These are phyloP conservation scores for Hypomontagnella monticulosa DNA, from an alignment of 495 filamentous ascomycete genomes.

Conservation along the genomic window DNA sequence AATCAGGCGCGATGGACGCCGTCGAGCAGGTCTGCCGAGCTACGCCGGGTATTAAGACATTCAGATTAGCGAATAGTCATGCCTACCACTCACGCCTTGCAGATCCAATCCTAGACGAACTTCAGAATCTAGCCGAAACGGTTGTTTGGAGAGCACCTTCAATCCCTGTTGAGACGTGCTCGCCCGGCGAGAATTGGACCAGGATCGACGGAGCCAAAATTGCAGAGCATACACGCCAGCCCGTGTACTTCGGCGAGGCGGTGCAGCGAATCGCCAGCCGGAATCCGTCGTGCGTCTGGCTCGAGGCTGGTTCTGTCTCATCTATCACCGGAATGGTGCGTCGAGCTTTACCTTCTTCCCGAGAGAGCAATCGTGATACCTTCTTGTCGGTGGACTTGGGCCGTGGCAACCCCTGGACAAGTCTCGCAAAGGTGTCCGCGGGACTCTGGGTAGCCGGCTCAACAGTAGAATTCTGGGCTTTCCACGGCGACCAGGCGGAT, in stretches of 20 bases:
- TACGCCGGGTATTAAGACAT: slow-evolving; percentile 9
- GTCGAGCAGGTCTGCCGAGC: slow-evolving; percentile 23
- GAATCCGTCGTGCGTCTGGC: slow-evolving; percentile 45
- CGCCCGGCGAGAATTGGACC: slow-evolving; percentile 13
- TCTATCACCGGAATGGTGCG: slow-evolving; percentile 47
- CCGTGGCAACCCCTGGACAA: slow-evolving; percentile 13
- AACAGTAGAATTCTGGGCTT: slow-evolving; percentile 29
- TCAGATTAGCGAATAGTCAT: slow-evolving; percentile 52
- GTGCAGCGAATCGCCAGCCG: slow-evolving; percentile 42
- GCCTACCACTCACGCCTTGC: slow-evolving; percentile 57
- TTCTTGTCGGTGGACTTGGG: slow-evolving; percentile 17
- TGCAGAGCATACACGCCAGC: slow-evolving; percentile 44
- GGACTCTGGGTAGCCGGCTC: slow-evolving; percentile 44
- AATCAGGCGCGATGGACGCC: slow-evolving; percentile 32
- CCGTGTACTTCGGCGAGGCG: slow-evolving; percentile 49
- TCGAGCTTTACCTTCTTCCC: slow-evolving; percentile 17
- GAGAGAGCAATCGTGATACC: neutral
- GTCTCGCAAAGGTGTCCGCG: slow-evolving; percentile 35
- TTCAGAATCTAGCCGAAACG: slow-evolving; percentile 37
- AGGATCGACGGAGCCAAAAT: slow-evolving; percentile 18
- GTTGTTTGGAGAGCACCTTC: slow-evolving; percentile 43
- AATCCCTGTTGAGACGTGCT: slow-evolving; percentile 49
- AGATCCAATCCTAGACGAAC: slow-evolving; percentile 46
- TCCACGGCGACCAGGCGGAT: slow-evolving; percentile 17
- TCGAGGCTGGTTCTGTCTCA: slow-evolving; percentile 50